A percentile compares a stretch with the other conserved stretches of the same genome.
These are phyloP conservation scores for Corymbia citriodora DNA, from an alignment of 441 rosid species.

Conservation along the genomic window DNA sequence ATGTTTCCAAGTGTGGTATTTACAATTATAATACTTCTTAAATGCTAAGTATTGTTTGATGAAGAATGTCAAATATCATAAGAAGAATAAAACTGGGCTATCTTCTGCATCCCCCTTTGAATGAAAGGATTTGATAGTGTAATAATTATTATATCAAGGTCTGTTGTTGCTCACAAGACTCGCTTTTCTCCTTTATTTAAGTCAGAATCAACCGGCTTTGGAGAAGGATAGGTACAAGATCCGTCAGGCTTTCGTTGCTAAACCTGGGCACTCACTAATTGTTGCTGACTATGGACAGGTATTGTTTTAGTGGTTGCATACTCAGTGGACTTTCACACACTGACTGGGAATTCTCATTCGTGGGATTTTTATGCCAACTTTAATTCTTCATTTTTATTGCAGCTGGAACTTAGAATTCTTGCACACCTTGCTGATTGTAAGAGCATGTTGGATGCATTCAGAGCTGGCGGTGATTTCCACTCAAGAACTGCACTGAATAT, in stretches of 20 bases:
- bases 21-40: background rate
- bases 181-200: background rate
- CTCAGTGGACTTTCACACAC: constrained; percentile 12
- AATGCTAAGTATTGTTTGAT: background rate
- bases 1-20: background rate
- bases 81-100: background rate
- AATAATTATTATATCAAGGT: background rate
- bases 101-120: background rate
- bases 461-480: constrained; percentile 98
- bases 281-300: constrained; percentile 99
- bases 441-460: constrained; percentile 96
- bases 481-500: constrained; percentile 99
- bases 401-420: constrained; percentile 98
- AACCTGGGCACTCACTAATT: constrained; percentile 89
- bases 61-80: background rate
- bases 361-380: background rate
- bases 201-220: constrained; percentile 94
- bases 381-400: constrained; percentile 26
- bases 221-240: constrained; percentile 99
- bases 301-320: constrained; percentile 7
- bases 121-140: background rate
- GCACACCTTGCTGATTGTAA: constrained; percentile 93
- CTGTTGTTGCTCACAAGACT: background rate
- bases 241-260: constrained; percentile 90
- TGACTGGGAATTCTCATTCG: constrained; percentile 9